Percentiles rank a stretch among this genome's conserved stretches.
These are phyloP conservation scores for Madurella fahalii DNA, from an alignment of 2,329 filamentous ascomycete genomes.

Conservation along the genomic window DNA sequence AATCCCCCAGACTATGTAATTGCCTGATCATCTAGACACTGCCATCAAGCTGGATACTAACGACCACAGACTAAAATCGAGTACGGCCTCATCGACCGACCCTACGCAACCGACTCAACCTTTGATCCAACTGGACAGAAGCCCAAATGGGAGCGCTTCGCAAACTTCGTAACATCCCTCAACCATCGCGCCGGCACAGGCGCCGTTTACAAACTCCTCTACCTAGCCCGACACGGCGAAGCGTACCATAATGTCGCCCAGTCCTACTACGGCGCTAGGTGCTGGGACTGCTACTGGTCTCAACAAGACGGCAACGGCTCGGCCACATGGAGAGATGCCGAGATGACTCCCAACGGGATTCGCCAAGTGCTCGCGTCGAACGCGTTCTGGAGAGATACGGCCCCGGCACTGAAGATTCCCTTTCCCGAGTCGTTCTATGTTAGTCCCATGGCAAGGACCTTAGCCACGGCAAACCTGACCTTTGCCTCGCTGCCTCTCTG, in stretches of 20 bases:
- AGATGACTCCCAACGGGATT: constrained; percentile 50
- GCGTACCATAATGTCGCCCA: constrained; percentile 52
- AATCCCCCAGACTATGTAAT: too few species aligned
- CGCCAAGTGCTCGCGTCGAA: constrained; percentile 50
- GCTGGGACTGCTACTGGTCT: constrained; percentile 34
- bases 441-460: constrained; percentile 53
- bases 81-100: constrained; percentile 56
- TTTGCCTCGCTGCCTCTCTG: constrained; percentile 15
- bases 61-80: too few species aligned
- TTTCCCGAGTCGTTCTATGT: too few species aligned
- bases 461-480: constrained; percentile 19
- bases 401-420: constrained; percentile 37
- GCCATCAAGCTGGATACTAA: too few species aligned
- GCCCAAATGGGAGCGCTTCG: constrained; percentile 64
- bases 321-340: constrained; percentile 39
- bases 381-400: constrained; percentile 49
- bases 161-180: constrained; percentile 51
- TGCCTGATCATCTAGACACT: too few species aligned
- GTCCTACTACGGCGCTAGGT: background rate
- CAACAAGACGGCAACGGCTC: constrained; percentile 37
- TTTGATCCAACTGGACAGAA: constrained; percentile 38
- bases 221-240: constrained; percentile 67
- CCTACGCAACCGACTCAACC: constrained; percentile 52
- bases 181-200: constrained; percentile 44
- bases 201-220: constrained; percentile 61